phyloP scores from a whole-genome alignment of 2,329 filamentous ascomycete species.

The Rhynchosporium agropyri region DNA sequence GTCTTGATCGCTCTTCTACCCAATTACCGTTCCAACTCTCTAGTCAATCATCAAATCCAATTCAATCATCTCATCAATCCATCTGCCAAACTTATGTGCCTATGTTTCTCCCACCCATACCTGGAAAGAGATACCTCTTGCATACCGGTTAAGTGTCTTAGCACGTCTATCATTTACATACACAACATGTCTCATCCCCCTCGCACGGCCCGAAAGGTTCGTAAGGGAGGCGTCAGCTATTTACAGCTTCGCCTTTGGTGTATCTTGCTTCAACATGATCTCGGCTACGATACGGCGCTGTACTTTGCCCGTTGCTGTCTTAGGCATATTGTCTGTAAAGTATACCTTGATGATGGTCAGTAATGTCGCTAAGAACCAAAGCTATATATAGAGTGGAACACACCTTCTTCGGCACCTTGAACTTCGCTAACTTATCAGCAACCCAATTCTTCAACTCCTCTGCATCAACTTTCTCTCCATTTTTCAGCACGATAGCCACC shows the following conservation, averaged over 20 bases:
- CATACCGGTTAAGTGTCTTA: neutral
- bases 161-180: neutral
- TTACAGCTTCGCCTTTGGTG: slow-evolving; percentile 57
- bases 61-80: too few relatives aligned
- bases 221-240: slow-evolving; percentile 7
- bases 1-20: too few relatives aligned
- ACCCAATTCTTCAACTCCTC: slow-evolving; percentile 71
- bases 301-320: slow-evolving; percentile 90
- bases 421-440: slow-evolving; percentile 71
- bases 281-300: slow-evolving; percentile 85
- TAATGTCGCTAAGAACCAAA: too few relatives aligned
- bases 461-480: slow-evolving; percentile 56
- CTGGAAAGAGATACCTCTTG: too few relatives aligned
- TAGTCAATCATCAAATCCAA: too few relatives aligned
- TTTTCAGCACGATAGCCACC: slow-evolving; percentile 74
- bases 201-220: neutral
- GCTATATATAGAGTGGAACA: slow-evolving; percentile 32
- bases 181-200: neutral
- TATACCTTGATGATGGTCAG: slow-evolving; percentile 57
- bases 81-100: too few relatives aligned
- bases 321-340: slow-evolving; percentile 83
- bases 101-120: too few relatives aligned
- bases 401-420: slow-evolving; percentile 84
- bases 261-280: slow-evolving; percentile 74
- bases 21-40: too few relatives aligned